Base-by-base conservation (phyloP, 371 early-diverging fungal species). In the Conidiobolus incongruus region DNA sequence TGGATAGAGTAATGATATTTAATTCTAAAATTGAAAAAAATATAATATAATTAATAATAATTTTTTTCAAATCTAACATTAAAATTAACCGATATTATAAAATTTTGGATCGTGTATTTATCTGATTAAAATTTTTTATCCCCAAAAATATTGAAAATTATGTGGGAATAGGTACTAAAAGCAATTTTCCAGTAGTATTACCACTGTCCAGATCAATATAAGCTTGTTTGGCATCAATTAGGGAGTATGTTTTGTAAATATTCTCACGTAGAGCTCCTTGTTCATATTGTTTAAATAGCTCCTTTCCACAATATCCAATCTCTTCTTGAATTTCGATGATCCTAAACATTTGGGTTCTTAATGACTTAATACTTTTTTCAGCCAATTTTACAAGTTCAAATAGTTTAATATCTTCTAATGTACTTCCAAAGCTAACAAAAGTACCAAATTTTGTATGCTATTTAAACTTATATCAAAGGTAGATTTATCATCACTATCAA, bases 381-480 rank as follows among this genome's bases (percentile, higher is more conserved):
- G 72, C 44, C 20, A 93, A 65, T n/a, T 62, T 63, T 44, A 66
- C 48, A 26, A 90, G 56, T 32, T 66, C 62, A 13, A 88, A 66
- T 0, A 83, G 81, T 23, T 70, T 75, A 1, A 90, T 82, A 7
- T 68, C 64, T 11, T 93, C 93, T 26, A 80, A 77, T 1, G 91
- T 83, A 50, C 89, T 90, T 32, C 95, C 95, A 62, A 87, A 94
- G n/a, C 76, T 77, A 38, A 89, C 65, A 51, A 91, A 40, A 1
- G 70, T 68, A 31, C 92, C 95, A 11, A 81, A 58, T n/a, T 74
- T 66, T n/a, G 73, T 68, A n/a, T 81, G 22, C 64, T 69, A 17
- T 67, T 65, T 20, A 90, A 53, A 10, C 78, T 77, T 1, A 53
- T 63, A 28, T 85, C 81, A 55, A 79, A 94, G 0, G 92, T 89